phyloP scores from a whole-genome alignment of 2,329 filamentous ascomycete species.

The Trichoderma lentiforme region DNA sequence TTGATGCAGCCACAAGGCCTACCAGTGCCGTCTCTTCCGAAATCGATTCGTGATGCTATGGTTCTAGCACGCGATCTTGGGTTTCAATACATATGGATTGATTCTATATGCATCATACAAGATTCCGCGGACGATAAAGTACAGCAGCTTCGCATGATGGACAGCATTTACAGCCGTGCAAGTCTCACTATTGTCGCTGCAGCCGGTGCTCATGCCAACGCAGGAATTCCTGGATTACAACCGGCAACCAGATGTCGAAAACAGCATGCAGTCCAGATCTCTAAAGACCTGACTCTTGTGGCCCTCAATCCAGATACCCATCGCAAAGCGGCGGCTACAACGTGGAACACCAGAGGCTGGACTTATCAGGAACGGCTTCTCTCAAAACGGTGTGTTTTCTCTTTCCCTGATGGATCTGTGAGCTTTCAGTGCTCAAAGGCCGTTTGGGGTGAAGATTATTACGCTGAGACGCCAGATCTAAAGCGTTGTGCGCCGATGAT shows the following conservation, averaged over 20 bases:
- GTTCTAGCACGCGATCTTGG: conserved; percentile 9
- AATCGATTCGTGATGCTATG: conserved; percentile 17
- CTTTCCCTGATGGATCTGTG: conserved; percentile 6
- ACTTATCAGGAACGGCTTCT: conserved; percentile 15
- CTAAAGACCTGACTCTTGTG: not conserved
- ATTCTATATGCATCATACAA: conserved; percentile 20
- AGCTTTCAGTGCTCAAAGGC: conserved; percentile 13
- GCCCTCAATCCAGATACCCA: not conserved
- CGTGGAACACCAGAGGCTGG: conserved; percentile 11
- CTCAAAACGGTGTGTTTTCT: conserved; percentile 7
- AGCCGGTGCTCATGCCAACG: conserved; percentile 5
- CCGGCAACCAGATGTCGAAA: not conserved
- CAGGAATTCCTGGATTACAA: conserved; percentile 2
- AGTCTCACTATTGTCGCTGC: conserved; percentile 17
- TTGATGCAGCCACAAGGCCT: conserved; percentile 7
- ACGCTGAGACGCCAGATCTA: not conserved
- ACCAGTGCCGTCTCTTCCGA: not conserved
- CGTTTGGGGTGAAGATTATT: conserved; percentile 10
- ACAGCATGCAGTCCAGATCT: not conserved
- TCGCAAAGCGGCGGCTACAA: not conserved
- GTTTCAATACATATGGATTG: conserved; percentile 19
- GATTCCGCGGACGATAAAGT: conserved; percentile 5
- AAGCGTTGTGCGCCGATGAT: conserved; percentile 10
- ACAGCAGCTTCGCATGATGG: conserved; percentile 17
- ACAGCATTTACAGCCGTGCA: conserved; percentile 14